phyloP scores from a whole-genome alignment of 2,329 filamentous ascomycete species.

The Penicillium sp. region DNA sequence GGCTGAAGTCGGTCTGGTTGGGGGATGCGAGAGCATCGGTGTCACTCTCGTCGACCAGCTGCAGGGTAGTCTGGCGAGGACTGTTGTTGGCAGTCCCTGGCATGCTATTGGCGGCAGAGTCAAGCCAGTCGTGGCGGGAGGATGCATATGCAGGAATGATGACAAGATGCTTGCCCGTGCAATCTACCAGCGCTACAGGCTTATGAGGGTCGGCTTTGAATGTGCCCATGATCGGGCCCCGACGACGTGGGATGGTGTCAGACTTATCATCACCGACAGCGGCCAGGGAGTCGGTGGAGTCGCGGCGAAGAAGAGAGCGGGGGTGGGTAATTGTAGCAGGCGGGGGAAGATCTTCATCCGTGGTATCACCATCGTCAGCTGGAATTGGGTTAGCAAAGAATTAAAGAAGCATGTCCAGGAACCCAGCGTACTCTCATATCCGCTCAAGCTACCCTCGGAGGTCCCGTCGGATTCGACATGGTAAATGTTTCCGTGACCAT shows the following conservation, averaged over 20 bases:
- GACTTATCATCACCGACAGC: constrained; percentile 40
- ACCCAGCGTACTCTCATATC: constrained; percentile 57
- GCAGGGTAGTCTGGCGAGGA: constrained; percentile 40
- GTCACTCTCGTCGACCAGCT: constrained; percentile 46
- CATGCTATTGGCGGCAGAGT: constrained; percentile 42
- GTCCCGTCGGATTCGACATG: constrained; percentile 45
- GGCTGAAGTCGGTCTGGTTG: constrained; percentile 40
- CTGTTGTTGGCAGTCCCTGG: constrained; percentile 45
- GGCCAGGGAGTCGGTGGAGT: constrained; percentile 46
- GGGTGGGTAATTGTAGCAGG: constrained; percentile 49
- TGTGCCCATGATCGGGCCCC: constrained; percentile 48
- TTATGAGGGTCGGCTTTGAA: constrained; percentile 50
- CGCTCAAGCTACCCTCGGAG: constrained; percentile 45
- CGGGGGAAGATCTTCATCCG: constrained; percentile 56
- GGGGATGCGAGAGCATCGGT: constrained; percentile 43
- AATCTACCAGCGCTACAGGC: constrained; percentile 48
- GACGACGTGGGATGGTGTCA: constrained; percentile 36
- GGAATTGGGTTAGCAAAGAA: constrained; percentile 45
- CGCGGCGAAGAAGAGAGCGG: constrained; percentile 51
- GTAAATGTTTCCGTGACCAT: constrained; percentile 43
- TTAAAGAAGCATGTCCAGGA: constrained; percentile 22
- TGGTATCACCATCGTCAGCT: constrained; percentile 62
- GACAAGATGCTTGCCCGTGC: constrained; percentile 49
- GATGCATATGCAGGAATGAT: constrained; percentile 49
- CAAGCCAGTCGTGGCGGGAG: constrained; percentile 47